phyloP scores from a whole-genome alignment of 2,329 filamentous ascomycete genomes.

The Fusarium sp. region DNA sequence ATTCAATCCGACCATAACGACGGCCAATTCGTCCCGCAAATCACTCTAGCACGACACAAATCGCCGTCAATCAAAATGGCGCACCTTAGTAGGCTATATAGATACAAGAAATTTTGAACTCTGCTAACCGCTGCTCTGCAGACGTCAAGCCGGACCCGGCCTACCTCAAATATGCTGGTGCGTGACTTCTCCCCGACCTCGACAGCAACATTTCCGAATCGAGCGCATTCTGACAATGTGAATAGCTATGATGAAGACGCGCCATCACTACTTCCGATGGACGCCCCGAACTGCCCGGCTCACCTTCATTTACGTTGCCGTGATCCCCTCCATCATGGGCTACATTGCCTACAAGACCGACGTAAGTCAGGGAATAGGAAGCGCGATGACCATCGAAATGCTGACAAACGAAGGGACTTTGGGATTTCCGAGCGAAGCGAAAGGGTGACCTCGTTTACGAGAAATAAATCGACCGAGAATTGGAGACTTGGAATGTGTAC shows the following conservation, averaged over 20 bases:
- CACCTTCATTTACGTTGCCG: conserved; percentile 79
- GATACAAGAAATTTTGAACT: neutral
- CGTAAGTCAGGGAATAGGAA: conserved; percentile 68
- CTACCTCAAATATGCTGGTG: conserved; percentile 57
- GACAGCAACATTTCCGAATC: conserved; percentile 9
- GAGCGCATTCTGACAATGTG: conserved; percentile 42
- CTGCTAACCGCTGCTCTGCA: conserved; percentile 48
- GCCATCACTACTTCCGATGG: conserved; percentile 97
- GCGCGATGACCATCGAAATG: neutral
- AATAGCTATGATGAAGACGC: conserved; percentile 83
- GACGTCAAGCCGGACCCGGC: conserved; percentile 59
- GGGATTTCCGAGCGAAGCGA: conserved; percentile 86
- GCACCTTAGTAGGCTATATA: conserved; percentile 53
- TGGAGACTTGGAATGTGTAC: conserved; percentile 53
- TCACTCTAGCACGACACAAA: conserved; percentile 40
- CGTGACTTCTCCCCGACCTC: conserved; percentile 45
- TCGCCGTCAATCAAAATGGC: conserved; percentile 53
- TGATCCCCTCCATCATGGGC: conserved; percentile 78
- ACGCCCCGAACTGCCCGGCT: conserved; percentile 84
- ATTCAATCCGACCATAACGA: conserved; percentile 44
- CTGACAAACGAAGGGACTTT: conserved; percentile 78
- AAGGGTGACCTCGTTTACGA: conserved; percentile 87
- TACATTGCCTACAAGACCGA: conserved; percentile 84
- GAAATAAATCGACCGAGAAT: conserved; percentile 64
- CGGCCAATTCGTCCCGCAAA: conserved; percentile 42